phyloP scores from a whole-genome alignment of 2,329 filamentous ascomycete genomes.

The Penicillium sumatraense region DNA sequence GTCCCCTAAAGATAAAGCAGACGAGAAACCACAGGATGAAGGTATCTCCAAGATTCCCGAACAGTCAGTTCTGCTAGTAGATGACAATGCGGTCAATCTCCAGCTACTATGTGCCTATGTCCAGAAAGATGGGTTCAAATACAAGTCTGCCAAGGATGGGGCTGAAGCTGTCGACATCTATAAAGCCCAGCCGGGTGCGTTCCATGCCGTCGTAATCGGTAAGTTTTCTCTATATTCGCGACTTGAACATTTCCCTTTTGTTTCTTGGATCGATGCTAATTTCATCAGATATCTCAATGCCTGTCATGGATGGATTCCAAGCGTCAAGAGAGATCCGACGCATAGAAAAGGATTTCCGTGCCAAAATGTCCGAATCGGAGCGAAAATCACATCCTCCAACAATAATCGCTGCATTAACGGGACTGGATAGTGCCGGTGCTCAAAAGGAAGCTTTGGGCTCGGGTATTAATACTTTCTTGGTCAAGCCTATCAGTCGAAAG shows the following conservation, averaged over 20 bases:
- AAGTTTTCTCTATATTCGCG: background rate
- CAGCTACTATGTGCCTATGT: constrained; percentile 38
- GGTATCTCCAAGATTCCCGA: background rate
- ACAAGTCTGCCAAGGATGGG: constrained; percentile 40
- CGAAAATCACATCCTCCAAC: constrained; percentile 9
- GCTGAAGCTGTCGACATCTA: constrained; percentile 36
- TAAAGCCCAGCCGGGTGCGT: constrained; percentile 8
- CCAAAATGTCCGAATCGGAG: background rate
- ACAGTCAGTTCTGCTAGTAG: constrained; percentile 37
- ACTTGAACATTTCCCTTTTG: background rate
- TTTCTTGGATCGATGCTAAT: background rate
- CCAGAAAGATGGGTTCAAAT: constrained; percentile 33
- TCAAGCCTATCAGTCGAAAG: constrained; percentile 33
- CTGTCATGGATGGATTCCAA: constrained; percentile 41
- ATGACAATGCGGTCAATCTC: constrained; percentile 44
- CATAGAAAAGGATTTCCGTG: constrained; percentile 25
- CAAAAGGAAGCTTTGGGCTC: constrained; percentile 36
- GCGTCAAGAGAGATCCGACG: constrained; percentile 35
- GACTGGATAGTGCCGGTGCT: constrained; percentile 33
- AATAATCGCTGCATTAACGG: constrained; percentile 36
- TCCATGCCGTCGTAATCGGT: constrained; percentile 20
- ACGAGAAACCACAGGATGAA: no score
- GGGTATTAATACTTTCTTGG: constrained; percentile 40
- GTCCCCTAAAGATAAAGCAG: no score
- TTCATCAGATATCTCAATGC: constrained; percentile 41